These are phyloP conservation scores for Avena eriantha DNA, from an alignment of 176 grass and related monocot genomes.

Conservation along the genomic window DNA sequence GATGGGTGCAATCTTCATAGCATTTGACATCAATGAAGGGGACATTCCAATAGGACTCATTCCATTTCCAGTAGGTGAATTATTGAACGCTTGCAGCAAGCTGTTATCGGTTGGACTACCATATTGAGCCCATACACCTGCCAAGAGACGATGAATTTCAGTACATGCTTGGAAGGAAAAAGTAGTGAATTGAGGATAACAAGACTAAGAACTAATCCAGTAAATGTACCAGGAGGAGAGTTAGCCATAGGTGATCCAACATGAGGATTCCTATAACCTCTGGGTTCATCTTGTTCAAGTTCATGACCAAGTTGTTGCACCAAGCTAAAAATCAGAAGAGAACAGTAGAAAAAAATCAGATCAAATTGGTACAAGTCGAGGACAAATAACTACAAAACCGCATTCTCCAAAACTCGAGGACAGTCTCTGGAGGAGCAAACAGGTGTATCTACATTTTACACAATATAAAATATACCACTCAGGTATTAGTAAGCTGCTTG, in stretches of 20 bases:
- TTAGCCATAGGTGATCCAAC: slow-evolving; percentile 81
- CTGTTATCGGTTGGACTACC: slow-evolving; percentile 82
- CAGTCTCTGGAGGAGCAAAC: not conserved
- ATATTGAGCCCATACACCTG: slow-evolving; percentile 84
- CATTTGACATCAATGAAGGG: slow-evolving; percentile 66
- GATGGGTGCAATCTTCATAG: slow-evolving; percentile 83
- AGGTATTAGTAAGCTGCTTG: no score
- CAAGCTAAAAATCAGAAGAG: slow-evolving; percentile 66
- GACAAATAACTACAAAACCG: not conserved
- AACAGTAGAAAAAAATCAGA: slow-evolving; percentile 23
- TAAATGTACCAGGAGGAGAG: slow-evolving; percentile 84
- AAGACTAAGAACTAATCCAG: slow-evolving; percentile 36
- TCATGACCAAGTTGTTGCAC: slow-evolving; percentile 87
- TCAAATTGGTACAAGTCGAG: slow-evolving; percentile 11
- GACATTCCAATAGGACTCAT: slow-evolving; percentile 67
- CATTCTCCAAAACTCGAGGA: slow-evolving; percentile 9
- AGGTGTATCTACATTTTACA: not conserved
- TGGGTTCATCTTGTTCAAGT: slow-evolving; percentile 82
- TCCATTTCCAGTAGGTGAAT: slow-evolving; percentile 71
- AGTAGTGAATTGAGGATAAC: slow-evolving; percentile 1
- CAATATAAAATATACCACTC: not conserved
- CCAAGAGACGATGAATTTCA: slow-evolving; percentile 1
- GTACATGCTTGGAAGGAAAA: slow-evolving; percentile 1
- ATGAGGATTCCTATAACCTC: slow-evolving; percentile 62
- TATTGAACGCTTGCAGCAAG: slow-evolving; percentile 66